Conservation (phyloP, 768 basidiomycete genomes). For the Mycena vitilis region DNA sequence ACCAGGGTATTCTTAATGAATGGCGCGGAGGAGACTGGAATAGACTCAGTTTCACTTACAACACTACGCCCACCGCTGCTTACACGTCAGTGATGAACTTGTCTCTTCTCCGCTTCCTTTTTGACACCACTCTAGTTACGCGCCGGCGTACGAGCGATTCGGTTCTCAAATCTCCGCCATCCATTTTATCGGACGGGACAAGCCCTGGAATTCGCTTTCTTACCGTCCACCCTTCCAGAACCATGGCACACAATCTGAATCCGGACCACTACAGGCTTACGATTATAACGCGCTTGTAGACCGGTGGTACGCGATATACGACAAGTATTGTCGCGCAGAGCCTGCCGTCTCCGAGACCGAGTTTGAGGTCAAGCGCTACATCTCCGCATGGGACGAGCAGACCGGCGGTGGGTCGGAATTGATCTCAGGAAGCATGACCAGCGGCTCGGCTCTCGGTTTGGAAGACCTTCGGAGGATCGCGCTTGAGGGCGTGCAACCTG, state of each 20-base stretch:
- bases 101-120: constrained; percentile 37
- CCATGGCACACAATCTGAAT: constrained; percentile 33
- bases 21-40: constrained; percentile 92
- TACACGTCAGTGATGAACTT: constrained; percentile 80
- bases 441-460: constrained; percentile 59
- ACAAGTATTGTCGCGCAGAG: constrained; percentile 83
- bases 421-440: constrained; percentile 38
- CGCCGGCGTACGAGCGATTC: constrained; percentile 95
- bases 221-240: constrained; percentile 70
- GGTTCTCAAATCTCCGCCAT: constrained; percentile 87
- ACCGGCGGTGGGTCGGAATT: constrained; percentile 33
- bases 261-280: constrained; percentile 60
- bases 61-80: constrained; percentile 96
- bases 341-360: constrained; percentile 53
- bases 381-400: constrained; percentile 79
- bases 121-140: constrained; percentile 72
- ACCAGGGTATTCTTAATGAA: constrained; percentile 97
- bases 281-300: constrained; percentile 87
- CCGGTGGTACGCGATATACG: constrained; percentile 92
- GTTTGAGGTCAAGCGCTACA: constrained; percentile 76
- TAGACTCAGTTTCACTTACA: constrained; percentile 96
- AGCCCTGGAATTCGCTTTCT: constrained; percentile 89
- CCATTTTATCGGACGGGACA: constrained; percentile 96
- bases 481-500: constrained; percentile 63
- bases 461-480: constrained; percentile 74